A percentile compares a stretch with the other conserved stretches of the same genome.
Evolutionary conservation across 2,329 filamentous ascomycete species (phyloP).

Genomic region (Thelonectria blattea): DNA sequence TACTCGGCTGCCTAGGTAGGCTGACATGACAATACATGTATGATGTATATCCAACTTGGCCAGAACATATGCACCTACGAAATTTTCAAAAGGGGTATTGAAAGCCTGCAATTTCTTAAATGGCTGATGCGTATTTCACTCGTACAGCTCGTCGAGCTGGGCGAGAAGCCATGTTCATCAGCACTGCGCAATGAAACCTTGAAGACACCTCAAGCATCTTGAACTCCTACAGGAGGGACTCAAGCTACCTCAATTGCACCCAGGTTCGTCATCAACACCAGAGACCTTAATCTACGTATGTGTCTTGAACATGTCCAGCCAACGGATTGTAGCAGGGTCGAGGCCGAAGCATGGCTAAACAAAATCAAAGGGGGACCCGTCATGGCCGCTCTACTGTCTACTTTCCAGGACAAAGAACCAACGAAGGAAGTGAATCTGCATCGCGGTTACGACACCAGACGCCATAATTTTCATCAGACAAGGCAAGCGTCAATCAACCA

Average conservation of each 20-base stretch:
- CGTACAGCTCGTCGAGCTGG: no score
- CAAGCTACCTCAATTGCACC: not conserved
- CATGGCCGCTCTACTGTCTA: not conserved
- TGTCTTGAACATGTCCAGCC: not conserved
- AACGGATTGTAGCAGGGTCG: not conserved
- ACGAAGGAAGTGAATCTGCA: not conserved
- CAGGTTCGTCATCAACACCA: not conserved
- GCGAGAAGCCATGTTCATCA: not conserved
- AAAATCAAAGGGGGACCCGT: not conserved
- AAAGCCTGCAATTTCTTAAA: no score
- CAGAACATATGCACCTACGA: no score
- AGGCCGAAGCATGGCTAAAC: not conserved
- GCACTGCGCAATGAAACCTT: not conserved
- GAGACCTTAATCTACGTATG: not conserved
- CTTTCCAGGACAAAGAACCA: not conserved
- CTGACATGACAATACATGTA: no score
- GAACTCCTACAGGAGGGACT: not conserved
- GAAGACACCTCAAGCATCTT: no score
- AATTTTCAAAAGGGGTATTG: no score
- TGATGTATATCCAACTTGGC: no score
- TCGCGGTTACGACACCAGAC: constrained; percentile 6
- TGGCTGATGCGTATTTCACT: no score
- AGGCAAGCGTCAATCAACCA: not conserved
- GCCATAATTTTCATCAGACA: constrained; percentile 1
- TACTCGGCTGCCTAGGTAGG: no score